These are phyloP conservation scores for Barnettozyma californica DNA, from an alignment of 805 yeast species.

Conservation along the genomic window DNA sequence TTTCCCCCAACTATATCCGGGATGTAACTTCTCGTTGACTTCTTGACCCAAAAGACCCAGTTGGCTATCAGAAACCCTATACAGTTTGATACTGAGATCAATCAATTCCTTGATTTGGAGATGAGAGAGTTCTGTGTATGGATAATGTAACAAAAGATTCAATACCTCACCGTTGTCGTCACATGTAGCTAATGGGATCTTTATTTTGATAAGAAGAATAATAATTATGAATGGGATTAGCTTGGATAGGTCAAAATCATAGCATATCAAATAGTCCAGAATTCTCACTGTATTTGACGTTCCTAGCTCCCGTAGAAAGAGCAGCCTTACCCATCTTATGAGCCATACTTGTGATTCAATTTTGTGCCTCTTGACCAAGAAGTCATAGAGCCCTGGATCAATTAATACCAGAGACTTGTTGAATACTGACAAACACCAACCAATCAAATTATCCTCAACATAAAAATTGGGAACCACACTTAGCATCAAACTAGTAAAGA, in stretches of 20 bases:
- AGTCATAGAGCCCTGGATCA: constrained; percentile 43
- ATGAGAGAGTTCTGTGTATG: constrained; percentile 26
- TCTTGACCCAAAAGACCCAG: constrained; percentile 32
- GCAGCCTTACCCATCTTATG: constrained; percentile 42
- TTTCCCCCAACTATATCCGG: constrained; percentile 34
- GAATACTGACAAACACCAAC: constrained; percentile 38
- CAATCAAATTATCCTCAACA: constrained; percentile 35
- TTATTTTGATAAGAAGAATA: constrained; percentile 37
- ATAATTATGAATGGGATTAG: constrained; percentile 37
- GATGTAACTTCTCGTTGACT: constrained; percentile 36
- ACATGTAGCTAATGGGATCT: constrained; percentile 37
- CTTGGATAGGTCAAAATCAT: constrained; percentile 27
- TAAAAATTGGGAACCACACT: constrained; percentile 40
- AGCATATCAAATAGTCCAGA: constrained; percentile 39
- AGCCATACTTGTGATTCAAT: constrained; percentile 49
- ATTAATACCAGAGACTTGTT: constrained; percentile 38
- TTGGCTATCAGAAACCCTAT: constrained; percentile 31
- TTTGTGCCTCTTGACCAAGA: constrained; percentile 36
- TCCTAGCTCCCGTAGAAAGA: constrained; percentile 43
- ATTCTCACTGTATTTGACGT: constrained; percentile 29
- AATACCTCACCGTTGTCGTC: constrained; percentile 45
- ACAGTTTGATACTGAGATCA: constrained; percentile 32
- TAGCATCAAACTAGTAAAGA: constrained; percentile 40
- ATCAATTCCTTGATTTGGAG: constrained; percentile 24
- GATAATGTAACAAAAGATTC: constrained; percentile 41